These are phyloP conservation scores for Pseudogymnoascus sp. DNA, from an alignment of 2,329 filamentous ascomycete genomes.

Conservation along the genomic window DNA sequence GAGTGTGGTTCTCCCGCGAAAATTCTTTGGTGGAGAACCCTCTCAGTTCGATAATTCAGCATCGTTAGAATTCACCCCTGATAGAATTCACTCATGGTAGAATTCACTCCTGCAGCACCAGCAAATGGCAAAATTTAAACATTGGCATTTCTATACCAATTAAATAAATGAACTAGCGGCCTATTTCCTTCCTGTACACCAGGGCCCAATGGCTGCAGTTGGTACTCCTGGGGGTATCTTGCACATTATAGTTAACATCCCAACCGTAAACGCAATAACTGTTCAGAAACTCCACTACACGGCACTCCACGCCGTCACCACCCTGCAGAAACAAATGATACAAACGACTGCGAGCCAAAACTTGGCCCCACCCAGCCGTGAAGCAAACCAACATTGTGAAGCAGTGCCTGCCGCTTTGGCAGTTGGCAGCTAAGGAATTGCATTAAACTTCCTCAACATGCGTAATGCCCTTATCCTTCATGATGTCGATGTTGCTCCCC, in stretches of 20 bases:
- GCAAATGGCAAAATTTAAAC: constrained; percentile 3
- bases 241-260: constrained; percentile 8
- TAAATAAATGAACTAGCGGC: neutral
- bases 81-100: neutral
- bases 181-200: constrained; percentile 5
- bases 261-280: constrained; percentile 6
- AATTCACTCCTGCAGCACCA: neutral
- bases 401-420: neutral
- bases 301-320: no score
- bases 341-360: neutral
- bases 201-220: constrained; percentile 9
- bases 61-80: neutral
- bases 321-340: neutral
- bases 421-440: neutral
- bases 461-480: constrained; percentile 19
- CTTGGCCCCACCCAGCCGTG: neutral
- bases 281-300: constrained; percentile 1
- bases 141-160: neutral
- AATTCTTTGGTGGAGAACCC: neutral
- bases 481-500: constrained; percentile 18
- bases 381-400: neutral
- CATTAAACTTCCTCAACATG: constrained; percentile 21
- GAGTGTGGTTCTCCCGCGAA: neutral
- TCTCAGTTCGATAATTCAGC: neutral
- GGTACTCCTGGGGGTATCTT: constrained; percentile 7